Evolutionary conservation across 495 filamentous ascomycete genomes (phyloP).

Genomic region (Xylaria venustula): DNA sequence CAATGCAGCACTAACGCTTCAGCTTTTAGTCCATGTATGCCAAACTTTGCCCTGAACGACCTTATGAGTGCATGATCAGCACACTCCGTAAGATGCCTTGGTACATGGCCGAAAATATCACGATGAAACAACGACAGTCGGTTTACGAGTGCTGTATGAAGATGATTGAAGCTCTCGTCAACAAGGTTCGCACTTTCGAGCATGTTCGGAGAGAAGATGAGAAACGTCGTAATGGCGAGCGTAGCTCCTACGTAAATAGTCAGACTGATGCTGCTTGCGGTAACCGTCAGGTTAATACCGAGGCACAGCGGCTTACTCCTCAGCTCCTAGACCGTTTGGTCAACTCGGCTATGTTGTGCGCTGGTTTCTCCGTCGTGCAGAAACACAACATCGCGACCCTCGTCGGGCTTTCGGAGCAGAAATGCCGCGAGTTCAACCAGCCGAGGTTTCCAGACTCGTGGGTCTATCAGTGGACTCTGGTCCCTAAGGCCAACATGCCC

Average conservation of each 20-base stretch:
- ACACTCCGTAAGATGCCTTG: constrained; percentile 77
- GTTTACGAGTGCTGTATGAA: constrained; percentile 52
- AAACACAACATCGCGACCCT: constrained; percentile 49
- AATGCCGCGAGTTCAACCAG: constrained; percentile 29
- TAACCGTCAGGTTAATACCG: constrained; percentile 39
- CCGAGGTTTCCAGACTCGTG: constrained; percentile 40
- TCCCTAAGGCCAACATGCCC: constrained; percentile 38
- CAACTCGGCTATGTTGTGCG: constrained; percentile 57
- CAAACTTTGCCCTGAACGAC: constrained; percentile 64
- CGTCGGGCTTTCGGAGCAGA: constrained; percentile 18
- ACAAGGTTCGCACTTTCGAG: neutral
- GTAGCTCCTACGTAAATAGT: too few species aligned
- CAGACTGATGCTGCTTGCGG: too few species aligned
- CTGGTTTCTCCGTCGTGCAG: constrained; percentile 63
- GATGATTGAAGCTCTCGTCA: constrained; percentile 39
- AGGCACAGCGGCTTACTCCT: constrained; percentile 43
- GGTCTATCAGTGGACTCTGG: constrained; percentile 40
- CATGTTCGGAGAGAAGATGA: neutral
- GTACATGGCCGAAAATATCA: constrained; percentile 61
- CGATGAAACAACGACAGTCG: constrained; percentile 58
- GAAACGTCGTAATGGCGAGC: too few species aligned
- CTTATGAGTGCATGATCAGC: constrained; percentile 73
- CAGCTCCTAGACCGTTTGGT: constrained; percentile 59
- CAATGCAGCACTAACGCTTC: constrained; percentile 6
- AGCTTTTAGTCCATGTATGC: constrained; percentile 59